Base-by-base conservation (phyloP, 176 grass and related monocot genomes). In the Miscanthus lutarioriparius region DNA sequence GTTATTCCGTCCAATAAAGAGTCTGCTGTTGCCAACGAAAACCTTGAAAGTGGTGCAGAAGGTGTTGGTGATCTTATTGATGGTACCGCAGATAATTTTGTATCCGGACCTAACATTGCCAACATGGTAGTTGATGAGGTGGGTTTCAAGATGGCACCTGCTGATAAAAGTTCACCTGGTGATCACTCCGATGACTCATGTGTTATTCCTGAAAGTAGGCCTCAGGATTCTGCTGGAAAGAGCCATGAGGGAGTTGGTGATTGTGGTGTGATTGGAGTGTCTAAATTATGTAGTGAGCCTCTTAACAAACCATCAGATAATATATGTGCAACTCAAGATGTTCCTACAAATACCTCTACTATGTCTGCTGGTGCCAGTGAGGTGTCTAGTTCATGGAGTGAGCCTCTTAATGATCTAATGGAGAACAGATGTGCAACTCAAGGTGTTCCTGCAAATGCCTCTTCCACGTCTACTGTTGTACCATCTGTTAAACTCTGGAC, bases 401-500 rank as follows among this genome's bases (percentile, higher is more conserved):
- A 71, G 67, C 35, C 51, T 63, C 37, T 75, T 36, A 45, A 58
- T 19, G 75, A 83, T 48, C 61, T 47, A 48, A 38, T 64, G 35
- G 73, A 69, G 13, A 87, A 77, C 67, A 59, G 56, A 75, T 70
- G 41, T 79, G 76, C 53, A 78, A 64, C 68, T 67, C 51, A 27
- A 83, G 41, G 72, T 48, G 56, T 76, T 81, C 79, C 80, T 64
- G 25, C 74, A 83, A 56, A 69, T 85, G 63, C 39, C 53, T 58
- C 66, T 78, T 36, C 69, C 81, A 76, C 76, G 76, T 88, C 83
- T 75, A 43, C 77, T 88, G 88, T 28, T 76, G 59, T 77, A 73
- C 76, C 91, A 47, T 84, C 97, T 71, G 75, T 92, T 87, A 95
- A 89, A 77, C 93, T 99, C 64, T 99, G 97, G 97, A 96, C 97